Percentiles rank a stretch among this genome's conserved stretches.
Conservation (phyloP, 768 basidiomycete genomes). For the Floccularia luteovirens region DNA sequence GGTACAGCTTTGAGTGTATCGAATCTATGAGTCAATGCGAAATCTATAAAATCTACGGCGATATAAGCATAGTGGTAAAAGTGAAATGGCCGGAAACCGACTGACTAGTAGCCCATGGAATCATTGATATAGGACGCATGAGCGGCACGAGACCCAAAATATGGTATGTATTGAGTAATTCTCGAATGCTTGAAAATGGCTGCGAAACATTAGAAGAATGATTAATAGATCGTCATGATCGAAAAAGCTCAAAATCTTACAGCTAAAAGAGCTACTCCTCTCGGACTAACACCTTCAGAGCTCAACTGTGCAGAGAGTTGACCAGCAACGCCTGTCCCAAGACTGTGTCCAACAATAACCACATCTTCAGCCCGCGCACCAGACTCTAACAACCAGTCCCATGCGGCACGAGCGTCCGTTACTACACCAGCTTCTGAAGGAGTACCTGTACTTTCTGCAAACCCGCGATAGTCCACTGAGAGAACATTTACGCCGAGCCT, state of each 20-base stretch:
- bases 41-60: constrained; percentile 23
- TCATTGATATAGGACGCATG: constrained; percentile 57
- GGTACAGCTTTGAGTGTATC: constrained; percentile 52
- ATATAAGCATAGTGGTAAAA: constrained; percentile 1
- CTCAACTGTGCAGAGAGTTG: constrained; percentile 40
- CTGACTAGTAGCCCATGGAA: constrained; percentile 63
- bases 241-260: constrained; percentile 20
- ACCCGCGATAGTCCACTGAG: constrained; percentile 89
- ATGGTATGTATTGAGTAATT: constrained; percentile 63
- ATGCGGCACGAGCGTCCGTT: constrained; percentile 69
- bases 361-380: constrained; percentile 55
- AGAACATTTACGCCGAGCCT: constrained; percentile 71
- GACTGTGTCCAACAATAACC: constrained; percentile 77
- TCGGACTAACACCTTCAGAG: constrained; percentile 29
- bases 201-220: constrained; percentile 32
- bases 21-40: constrained; percentile 38
- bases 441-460: constrained; percentile 74
- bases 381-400: constrained; percentile 63
- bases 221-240: constrained; percentile 10
- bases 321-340: constrained; percentile 77
- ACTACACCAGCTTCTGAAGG: constrained; percentile 74
- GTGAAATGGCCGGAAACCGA: constrained; percentile 21
- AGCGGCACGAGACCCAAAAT: constrained; percentile 65
- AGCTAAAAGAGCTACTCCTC: constrained; percentile 43
- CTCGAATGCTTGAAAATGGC: constrained; percentile 57